Percentiles rank a stretch among this genome's conserved stretches.
Evolutionary conservation across 176 grass and related monocot species (phyloP).

Genomic region (Rhynchospora pubera): DNA sequence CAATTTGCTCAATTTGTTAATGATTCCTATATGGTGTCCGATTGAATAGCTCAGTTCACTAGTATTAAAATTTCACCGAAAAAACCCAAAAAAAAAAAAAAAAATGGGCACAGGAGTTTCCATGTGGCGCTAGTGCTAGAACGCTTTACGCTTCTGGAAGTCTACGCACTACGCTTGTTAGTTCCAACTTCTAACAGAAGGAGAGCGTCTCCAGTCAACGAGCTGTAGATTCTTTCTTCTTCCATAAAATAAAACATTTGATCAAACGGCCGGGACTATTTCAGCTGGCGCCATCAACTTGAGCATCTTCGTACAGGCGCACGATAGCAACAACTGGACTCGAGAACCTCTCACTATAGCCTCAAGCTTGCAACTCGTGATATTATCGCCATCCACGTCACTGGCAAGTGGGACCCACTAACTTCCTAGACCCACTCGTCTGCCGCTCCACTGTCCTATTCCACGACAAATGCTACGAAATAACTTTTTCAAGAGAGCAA

Average conservation of each 20-base stretch:
- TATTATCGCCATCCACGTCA: not conserved
- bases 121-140: not conserved
- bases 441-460: not conserved
- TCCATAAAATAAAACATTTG: not conserved
- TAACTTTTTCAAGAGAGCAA: not conserved
- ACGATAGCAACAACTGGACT: constrained; percentile 7
- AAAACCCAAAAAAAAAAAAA: not conserved
- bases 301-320: constrained; percentile 7
- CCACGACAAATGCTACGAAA: not conserved
- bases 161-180: not conserved
- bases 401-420: constrained; percentile 10
- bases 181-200: not conserved
- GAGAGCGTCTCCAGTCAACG: not conserved
- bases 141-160: not conserved
- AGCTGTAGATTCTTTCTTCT: not conserved
- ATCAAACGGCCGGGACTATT: not conserved
- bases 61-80: not conserved
- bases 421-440: not conserved
- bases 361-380: not conserved
- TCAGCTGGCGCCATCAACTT: not conserved
- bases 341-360: not conserved
- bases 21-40: not conserved
- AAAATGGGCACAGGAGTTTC: not conserved
- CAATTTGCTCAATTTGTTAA: not conserved
- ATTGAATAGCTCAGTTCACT: not conserved